Conservation (phyloP, 805 yeast species). For the Candida lessepsii region DNA sequence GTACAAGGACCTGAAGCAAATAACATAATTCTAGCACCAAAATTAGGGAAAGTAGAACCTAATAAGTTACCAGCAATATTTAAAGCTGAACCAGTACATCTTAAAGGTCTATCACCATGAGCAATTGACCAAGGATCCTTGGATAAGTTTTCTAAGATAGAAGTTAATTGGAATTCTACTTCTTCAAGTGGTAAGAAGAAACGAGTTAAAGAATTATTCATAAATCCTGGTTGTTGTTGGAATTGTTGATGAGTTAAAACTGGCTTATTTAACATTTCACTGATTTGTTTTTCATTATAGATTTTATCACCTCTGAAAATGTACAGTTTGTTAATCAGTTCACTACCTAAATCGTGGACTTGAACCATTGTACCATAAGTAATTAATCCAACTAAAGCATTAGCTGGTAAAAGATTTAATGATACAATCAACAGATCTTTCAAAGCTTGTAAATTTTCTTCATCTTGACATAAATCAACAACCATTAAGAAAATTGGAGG, state of each 20-base stretch:
- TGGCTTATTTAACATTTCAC: constrained; percentile 18
- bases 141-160: constrained; percentile 51
- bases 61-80: constrained; percentile 43
- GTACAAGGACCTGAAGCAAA: constrained; percentile 83
- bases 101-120: constrained; percentile 50
- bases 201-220: constrained; percentile 19
- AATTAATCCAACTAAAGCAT: constrained; percentile 56
- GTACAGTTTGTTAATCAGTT: constrained; percentile 29
- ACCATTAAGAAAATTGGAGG: constrained; percentile 53
- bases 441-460: constrained; percentile 46
- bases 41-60: constrained; percentile 38
- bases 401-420: constrained; percentile 50
- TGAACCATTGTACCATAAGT: constrained; percentile 60
- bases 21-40: constrained; percentile 72
- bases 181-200: constrained; percentile 48
- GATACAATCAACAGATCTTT: constrained; percentile 46
- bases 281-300: constrained; percentile 47
- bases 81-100: constrained; percentile 62
- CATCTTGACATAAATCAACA: constrained; percentile 57
- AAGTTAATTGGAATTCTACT: constrained; percentile 51
- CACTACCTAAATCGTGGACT: constrained; percentile 50
- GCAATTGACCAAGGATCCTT: constrained; percentile 79
- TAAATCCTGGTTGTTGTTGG: constrained; percentile 7
- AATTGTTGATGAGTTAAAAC: constrained; percentile 9
- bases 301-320: constrained; percentile 58